phyloP scores from a whole-genome alignment of 2,329 filamentous ascomycete genomes.

The Cadophora sp. region DNA sequence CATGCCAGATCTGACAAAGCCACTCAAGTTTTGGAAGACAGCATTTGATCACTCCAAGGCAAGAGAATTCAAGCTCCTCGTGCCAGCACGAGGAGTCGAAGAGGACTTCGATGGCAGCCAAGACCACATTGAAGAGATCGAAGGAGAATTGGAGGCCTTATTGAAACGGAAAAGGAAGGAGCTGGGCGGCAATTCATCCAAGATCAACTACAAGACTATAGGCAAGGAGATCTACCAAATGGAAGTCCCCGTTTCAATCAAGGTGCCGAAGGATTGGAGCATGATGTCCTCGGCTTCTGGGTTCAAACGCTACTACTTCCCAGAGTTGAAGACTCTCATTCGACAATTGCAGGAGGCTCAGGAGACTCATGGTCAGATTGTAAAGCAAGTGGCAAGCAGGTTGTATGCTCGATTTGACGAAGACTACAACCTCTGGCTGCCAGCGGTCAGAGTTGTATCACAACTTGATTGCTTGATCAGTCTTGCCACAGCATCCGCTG shows the following conservation, averaged over 20 bases:
- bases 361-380: conserved; percentile 89
- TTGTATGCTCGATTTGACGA: conserved; percentile 90
- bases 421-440: conserved; percentile 84
- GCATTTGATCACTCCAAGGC: conserved; percentile 88
- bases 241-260: conserved; percentile 83
- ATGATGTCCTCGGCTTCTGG: conserved; percentile 94
- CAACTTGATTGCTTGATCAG: conserved; percentile 96
- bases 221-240: conserved; percentile 98
- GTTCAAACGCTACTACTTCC: conserved; percentile 93
- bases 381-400: conserved; percentile 82
- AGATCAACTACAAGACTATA: conserved; percentile 78
- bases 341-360: conserved; percentile 91
- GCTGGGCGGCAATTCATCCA: conserved; percentile 69
- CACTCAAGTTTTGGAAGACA: conserved; percentile 84
- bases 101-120: conserved; percentile 90
- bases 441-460: conserved; percentile 86
- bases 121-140: conserved; percentile 76
- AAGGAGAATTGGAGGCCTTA: conserved; percentile 73
- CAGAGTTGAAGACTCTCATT: conserved; percentile 81
- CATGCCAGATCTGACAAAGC: conserved; percentile 83
- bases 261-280: conserved; percentile 86
- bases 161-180: conserved; percentile 75
- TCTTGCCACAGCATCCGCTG: conserved; percentile 84
- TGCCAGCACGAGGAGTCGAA: conserved; percentile 87
- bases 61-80: conserved; percentile 78